phyloP scores from a whole-genome alignment of 306 rosid genomes.

The Canavalia gladiata region DNA sequence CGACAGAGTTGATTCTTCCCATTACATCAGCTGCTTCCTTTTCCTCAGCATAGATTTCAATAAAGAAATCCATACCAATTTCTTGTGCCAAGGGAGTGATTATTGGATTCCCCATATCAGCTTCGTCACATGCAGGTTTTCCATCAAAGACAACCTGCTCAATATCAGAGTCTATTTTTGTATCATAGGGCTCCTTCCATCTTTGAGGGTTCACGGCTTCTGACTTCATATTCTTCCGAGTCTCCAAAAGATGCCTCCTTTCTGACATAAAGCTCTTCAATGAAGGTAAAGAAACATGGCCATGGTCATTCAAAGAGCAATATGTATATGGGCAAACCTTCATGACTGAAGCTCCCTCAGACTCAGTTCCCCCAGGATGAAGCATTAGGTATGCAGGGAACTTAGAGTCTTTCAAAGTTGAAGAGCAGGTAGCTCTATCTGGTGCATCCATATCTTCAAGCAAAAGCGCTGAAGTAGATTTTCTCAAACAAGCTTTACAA shows the following conservation, averaged over 20 bases:
- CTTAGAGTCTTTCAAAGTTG: conserved; percentile 72
- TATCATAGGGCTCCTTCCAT: conserved; percentile 50
- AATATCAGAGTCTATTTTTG: conserved; percentile 38
- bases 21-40: conserved; percentile 39
- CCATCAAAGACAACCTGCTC: conserved; percentile 43
- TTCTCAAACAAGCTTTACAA: conserved; percentile 53
- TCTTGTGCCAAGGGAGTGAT: conserved; percentile 44
- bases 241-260: conserved; percentile 62
- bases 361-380: conserved; percentile 66
- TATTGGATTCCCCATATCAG: conserved; percentile 37
- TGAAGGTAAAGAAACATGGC: conserved; percentile 64
- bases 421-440: conserved; percentile 76
- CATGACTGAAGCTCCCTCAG: conserved; percentile 70
- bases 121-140: conserved; percentile 47
- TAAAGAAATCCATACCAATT: conserved; percentile 53
- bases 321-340: conserved; percentile 83
- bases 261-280: conserved; percentile 73
- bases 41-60: conserved; percentile 57
- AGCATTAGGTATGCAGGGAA: conserved; percentile 65
- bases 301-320: conserved; percentile 88
- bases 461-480: conserved; percentile 54
- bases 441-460: conserved; percentile 57
- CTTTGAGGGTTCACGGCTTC: conserved; percentile 52
- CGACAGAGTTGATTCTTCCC: conserved; percentile 10
- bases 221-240: conserved; percentile 56